These are phyloP conservation scores for Stephania cephalantha DNA, from an alignment of 164 flowering plant genomes.

Conservation along the genomic window DNA sequence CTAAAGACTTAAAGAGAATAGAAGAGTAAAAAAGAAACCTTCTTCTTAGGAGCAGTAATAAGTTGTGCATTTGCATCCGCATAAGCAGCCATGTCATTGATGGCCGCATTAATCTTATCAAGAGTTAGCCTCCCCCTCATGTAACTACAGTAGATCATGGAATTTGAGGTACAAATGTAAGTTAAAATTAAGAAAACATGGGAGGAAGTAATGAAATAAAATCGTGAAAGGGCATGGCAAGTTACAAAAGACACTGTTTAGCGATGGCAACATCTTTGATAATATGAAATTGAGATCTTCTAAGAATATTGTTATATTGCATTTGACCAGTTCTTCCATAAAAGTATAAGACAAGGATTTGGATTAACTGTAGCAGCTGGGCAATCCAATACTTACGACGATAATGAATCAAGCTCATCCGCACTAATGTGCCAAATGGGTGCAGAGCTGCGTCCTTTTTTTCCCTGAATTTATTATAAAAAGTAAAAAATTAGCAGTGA, in stretches of 20 bases:
- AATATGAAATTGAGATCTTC: background rate
- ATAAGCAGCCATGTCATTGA: slow-evolving; percentile 82
- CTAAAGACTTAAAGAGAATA: background rate
- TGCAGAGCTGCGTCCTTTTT: slow-evolving; percentile 63
- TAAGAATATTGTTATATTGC: background rate
- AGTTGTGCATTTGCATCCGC: slow-evolving; percentile 90
- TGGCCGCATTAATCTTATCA: slow-evolving; percentile 86
- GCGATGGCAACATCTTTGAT: background rate
- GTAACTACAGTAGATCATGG: slow-evolving; percentile 45
- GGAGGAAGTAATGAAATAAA: background rate
- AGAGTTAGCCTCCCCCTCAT: slow-evolving; percentile 93
- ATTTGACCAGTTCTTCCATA: background rate
- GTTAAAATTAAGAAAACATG: background rate
- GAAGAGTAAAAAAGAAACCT: slow-evolving; percentile 30
- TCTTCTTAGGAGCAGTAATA: slow-evolving; percentile 67
- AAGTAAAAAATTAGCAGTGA: background rate
- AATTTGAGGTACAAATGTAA: background rate
- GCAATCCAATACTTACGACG: slow-evolving; percentile 47
- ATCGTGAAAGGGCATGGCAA: background rate
- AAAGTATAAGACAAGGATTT: background rate
- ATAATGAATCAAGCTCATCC: slow-evolving; percentile 63
- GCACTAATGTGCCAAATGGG: slow-evolving; percentile 65
- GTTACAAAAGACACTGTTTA: background rate
- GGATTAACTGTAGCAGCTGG: background rate
- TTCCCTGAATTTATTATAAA: slow-evolving; percentile 49